Base-by-base conservation (phyloP, 2,329 filamentous ascomycete species). In the Aspergillus sp. region DNA sequence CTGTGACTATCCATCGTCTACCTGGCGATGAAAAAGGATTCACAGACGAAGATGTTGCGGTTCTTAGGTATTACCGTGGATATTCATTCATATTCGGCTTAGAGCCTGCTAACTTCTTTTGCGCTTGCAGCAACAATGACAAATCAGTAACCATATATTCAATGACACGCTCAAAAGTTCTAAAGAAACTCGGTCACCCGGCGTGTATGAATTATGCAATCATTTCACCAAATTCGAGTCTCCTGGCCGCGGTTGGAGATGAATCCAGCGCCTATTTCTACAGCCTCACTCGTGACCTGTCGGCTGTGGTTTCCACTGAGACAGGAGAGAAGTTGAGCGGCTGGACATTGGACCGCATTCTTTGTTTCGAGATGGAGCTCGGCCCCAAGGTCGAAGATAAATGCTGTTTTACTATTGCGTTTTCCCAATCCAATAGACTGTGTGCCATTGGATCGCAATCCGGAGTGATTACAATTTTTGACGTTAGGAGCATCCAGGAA, bases 181-280 rank as follows among this genome's bases (percentile, higher is more conserved):
- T 96, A 20, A 86, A 90, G 54, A 82, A 87, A 43, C 78, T 97
- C 53, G 81, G 84, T 4, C 88, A 96, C 62, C 88, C 90, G 5
- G 89, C 93, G 69, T 89, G 87, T 62, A 93, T 98, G 78, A 99
- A 99, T 68, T 91, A 96, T 68, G 91, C 93, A 34, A 85, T 93
- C n/a, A 88, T 99, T 52, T 97, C 93, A 6, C 95, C 93, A 0
- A 89, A 97, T 70, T 93, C 93, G 1, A 84, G 82, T 18, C 76
- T 93, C 11, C 80, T 98, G 18, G 83, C 93, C 5, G 90, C 92
- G 2, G 90, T 98, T 43, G 90, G 93, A 41, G 95, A 99, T 70
- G 89, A 93, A 66, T 89, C 91, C 1, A 90, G 86, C 62, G 85
- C 93, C 18, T 97, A 95, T 73, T 87, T 98, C 62, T 95, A 96